Evolutionary conservation across 495 filamentous ascomycete species (phyloP).

Genomic region (Oidiodendron maius): DNA sequence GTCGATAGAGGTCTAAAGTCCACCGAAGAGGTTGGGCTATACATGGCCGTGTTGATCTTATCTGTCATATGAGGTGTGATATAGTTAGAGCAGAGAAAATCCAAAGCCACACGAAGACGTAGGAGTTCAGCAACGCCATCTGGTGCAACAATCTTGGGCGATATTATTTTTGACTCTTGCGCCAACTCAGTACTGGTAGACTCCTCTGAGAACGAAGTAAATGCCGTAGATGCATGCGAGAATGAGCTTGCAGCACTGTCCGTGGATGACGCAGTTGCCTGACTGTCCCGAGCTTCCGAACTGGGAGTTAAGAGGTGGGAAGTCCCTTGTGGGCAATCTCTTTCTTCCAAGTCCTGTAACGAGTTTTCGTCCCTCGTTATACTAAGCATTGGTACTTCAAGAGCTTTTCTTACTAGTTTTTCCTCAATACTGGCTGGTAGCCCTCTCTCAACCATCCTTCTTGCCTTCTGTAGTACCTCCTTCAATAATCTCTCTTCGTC

Average conservation of each 20-base stretch:
- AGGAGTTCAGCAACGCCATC: slow-evolving; percentile 55
- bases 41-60: slow-evolving; percentile 42
- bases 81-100: slow-evolving; percentile 74
- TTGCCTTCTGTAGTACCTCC: slow-evolving; percentile 66
- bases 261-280: slow-evolving; percentile 26
- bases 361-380: slow-evolving; percentile 44
- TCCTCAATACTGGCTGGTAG: slow-evolving; percentile 83
- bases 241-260: slow-evolving; percentile 31
- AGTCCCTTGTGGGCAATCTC: slow-evolving; percentile 23
- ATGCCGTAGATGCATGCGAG: slow-evolving; percentile 36
- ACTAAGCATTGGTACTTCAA: slow-evolving; percentile 67
- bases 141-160: slow-evolving; percentile 40
- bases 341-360: slow-evolving; percentile 25
- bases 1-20: slow-evolving; percentile 66
- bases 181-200: background rate
- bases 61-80: slow-evolving; percentile 46
- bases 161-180: slow-evolving; percentile 25
- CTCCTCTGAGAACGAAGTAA: slow-evolving; percentile 31
- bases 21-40: slow-evolving; percentile 35
- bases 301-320: slow-evolving; percentile 24
- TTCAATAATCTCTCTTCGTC: slow-evolving; percentile 61
- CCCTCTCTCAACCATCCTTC: slow-evolving; percentile 54
- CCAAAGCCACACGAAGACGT: slow-evolving; percentile 65
- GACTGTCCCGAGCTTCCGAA: slow-evolving; percentile 30
- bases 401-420: slow-evolving; percentile 66